Base-by-base conservation (phyloP, 1,139 yeast species). In the Blastobotrys raffinosifermentans region DNA sequence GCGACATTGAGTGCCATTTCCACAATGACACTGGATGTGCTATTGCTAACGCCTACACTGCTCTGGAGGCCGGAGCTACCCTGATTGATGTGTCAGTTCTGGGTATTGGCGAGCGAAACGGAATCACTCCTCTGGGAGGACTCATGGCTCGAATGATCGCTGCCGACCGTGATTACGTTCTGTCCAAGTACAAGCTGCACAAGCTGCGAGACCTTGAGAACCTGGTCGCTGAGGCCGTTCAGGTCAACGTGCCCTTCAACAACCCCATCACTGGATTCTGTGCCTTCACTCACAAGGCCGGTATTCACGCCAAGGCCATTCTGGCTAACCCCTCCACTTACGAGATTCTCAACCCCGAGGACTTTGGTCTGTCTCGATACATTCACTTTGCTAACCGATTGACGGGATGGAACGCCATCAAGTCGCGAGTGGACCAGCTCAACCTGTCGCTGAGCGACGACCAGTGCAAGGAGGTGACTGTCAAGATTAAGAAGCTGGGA, bases 21-120 rank as follows among this genome's bases (percentile, higher is more conserved):
- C 98, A 91, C 70, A 86, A 91, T 63, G 98, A 91, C 64, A 91
- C 98, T 31, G 98, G 98, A 44, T 89, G 97, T 72, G 97, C 98
- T 51, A 85, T 91, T 69, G 96, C 97, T 46, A 91, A 91, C 62
- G 96, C 98, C 34, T 91, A 91, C 73, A 85, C 96, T 46, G 97
- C 97, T 13, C 74, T 91, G 55, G 98, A 91, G 69, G 98, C 93
- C 38, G 98, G 98, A 58, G 98, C 98, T 49, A 80, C 79, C 60
- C 75, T 89, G 58, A 86, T 91, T 54, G 98, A 91, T 67, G 95
- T 86, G 31, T 82, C 95, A 13, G 97, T 91, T 6, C 77, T 91
- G 56, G 98, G 98, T 58, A 91, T 91, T 51, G 98, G 98, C 68
- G 98, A 91, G 74, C 80, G 98, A 73, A 91, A 91, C 66, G 98